These are phyloP conservation scores for Rhodamnia rubescens DNA, from an alignment of 345 rosid genomes.

Conservation along the genomic window DNA sequence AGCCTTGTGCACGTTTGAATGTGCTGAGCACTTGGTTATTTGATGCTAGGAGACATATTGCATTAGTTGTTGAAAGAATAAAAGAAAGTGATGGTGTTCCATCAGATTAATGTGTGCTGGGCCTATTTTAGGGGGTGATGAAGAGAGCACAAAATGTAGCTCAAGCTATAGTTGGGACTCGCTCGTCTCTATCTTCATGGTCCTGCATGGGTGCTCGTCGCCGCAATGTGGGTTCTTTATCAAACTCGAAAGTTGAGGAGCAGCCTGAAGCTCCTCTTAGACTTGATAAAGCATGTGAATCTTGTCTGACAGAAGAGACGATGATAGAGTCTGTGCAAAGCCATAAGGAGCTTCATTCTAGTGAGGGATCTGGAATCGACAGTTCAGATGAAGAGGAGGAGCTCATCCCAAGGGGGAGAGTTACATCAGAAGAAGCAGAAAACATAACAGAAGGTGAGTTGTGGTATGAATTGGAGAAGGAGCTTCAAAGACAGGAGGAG, in stretches of 20 bases:
- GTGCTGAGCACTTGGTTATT: neutral
- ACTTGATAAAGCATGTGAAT: constrained; percentile 33
- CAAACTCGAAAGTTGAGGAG: constrained; percentile 33
- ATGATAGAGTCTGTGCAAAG: constrained; percentile 16
- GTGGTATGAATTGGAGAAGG: constrained; percentile 84
- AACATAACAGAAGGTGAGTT: constrained; percentile 61
- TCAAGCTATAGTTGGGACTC: constrained; percentile 77
- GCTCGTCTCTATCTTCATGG: constrained; percentile 75
- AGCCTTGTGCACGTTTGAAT: neutral
- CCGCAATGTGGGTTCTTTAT: constrained; percentile 31
- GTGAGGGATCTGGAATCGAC: constrained; percentile 38
- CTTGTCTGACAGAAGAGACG: constrained; percentile 16
- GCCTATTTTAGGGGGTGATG: constrained; percentile 59
- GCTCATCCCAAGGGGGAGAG: constrained; percentile 27
- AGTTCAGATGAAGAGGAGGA: constrained; percentile 65
- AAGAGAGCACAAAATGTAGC: constrained; percentile 87
- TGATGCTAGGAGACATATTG: neutral
- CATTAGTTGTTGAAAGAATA: neutral
- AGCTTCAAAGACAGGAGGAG: constrained; percentile 56
- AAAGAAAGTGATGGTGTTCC: no score
- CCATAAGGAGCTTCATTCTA: constrained; percentile 23
- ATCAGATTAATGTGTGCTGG: neutral
- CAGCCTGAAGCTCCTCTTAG: constrained; percentile 34
- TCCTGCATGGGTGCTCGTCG: constrained; percentile 91
- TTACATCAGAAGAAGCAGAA: constrained; percentile 25